Base-by-base conservation (phyloP, 2,329 filamentous ascomycete species). In the Verticillium nubilum region DNA sequence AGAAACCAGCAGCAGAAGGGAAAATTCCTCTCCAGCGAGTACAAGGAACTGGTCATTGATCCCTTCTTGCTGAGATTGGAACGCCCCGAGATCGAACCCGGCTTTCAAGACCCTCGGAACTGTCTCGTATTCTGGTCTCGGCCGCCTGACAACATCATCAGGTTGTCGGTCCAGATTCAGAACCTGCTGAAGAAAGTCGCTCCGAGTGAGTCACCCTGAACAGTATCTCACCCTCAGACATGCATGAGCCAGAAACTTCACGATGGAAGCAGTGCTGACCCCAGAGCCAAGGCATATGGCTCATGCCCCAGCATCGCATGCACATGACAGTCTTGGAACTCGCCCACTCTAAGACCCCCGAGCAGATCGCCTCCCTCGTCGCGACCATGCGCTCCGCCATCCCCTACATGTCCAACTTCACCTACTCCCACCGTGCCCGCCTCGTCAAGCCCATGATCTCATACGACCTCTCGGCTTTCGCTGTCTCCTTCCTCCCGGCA, bases 61-160 rank as follows among this genome's bases (percentile, higher is more conserved):
- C 85, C 87, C 2, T 87, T 91, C 59, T 81, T 97, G 1, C 76
- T 87, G 56, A 87, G 87, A 59, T 76, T 97, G 31, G 83, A 88
- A 65, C 80, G 87, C 52, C 82, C 83, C 1, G 73, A 80, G 1
- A 75, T 88, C 35, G 82, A 91, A 63, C 87, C 86, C 1, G 85
- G 84, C 1, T 96, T 89, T 70, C 72, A 79, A 57, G 94, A 98
- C 70, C 83, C 85, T 50, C 81, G 94, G 47, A 82, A 97, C 68
- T 96, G 93, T 70, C 79, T 97, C 12, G 90, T 92, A 0, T 87
- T 97, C 69, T 97, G 92, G 92, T 91, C 90, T 3, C 82, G 93
- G 6, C 94, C 94, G 17, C 90, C 93, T 0, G 75, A 84, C 53
- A 85, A 88, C 65, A 79, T 97, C 19, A 79, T 88, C 53, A 75